These are phyloP conservation scores for Laetiporus sulphureus DNA, from an alignment of 1,284 basidiomycete genomes.

Conservation along the genomic window DNA sequence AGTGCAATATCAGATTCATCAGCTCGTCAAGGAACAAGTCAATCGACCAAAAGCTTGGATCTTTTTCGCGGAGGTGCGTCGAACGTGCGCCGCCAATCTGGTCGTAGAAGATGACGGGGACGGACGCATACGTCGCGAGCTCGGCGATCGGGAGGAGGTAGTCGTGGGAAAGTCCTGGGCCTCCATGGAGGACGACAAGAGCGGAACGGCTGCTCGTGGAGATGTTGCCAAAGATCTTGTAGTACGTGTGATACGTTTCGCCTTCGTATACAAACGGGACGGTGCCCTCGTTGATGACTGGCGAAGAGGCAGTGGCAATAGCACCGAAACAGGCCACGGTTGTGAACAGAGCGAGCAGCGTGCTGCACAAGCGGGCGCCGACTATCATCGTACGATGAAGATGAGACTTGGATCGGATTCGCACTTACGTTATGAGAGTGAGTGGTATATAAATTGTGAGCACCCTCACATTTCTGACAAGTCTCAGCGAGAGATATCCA, in stretches of 20 bases:
- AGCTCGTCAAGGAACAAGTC: slow-evolving; percentile 31
- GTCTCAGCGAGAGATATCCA: no score
- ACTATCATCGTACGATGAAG: no score
- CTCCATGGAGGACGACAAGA: slow-evolving; percentile 32
- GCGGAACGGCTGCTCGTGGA: slow-evolving; percentile 15
- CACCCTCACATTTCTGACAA: no score
- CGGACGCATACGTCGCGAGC: slow-evolving; percentile 14
- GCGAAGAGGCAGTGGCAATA: no score
- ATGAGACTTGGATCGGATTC: no score
- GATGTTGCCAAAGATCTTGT: slow-evolving; percentile 15
- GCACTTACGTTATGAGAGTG: no score
- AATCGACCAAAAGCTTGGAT: slow-evolving; percentile 26
- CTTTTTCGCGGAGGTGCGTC: slow-evolving; percentile 26
- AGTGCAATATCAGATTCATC: slow-evolving; percentile 23
- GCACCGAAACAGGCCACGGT: no score
- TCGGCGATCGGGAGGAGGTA: slow-evolving; percentile 23
- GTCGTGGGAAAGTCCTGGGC: slow-evolving; percentile 25
- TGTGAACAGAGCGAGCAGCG: no score
- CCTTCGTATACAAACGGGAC: slow-evolving; percentile 16
- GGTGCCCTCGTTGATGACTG: slow-evolving; percentile 13
- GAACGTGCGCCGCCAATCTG: slow-evolving; percentile 30
- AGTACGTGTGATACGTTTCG: slow-evolving; percentile 18
- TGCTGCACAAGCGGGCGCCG: no score
- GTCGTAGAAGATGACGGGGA: slow-evolving; percentile 31
- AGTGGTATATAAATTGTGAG: no score